Base-by-base conservation (phyloP, 768 basidiomycete species). In the Exidia glandulosa region DNA sequence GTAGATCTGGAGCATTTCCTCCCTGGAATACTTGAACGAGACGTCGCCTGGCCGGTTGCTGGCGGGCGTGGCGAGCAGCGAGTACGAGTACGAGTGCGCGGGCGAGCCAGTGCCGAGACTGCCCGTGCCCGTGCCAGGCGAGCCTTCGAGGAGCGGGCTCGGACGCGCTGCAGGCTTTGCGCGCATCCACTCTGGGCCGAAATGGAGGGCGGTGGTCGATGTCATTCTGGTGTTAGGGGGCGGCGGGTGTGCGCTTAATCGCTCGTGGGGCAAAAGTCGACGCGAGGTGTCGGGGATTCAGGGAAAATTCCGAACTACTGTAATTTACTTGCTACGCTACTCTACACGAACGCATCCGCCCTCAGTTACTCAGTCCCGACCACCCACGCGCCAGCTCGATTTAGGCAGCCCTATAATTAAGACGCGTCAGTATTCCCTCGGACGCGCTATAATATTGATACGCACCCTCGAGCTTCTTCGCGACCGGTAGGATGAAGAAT, bases 131-230 rank as follows among this genome's bases (percentile, higher is more conserved):
- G 25, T 54, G 41, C 19, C 41, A 19, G 41, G 41, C 41, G 41
- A 45, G 12, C 41, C 41, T 14, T 45, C 41, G 7, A 16, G 87
- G 78, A 56, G 81, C 79, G 57, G 71, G 77, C 63, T 78, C 84
- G 47, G 77, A 72, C 68, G 79, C 60, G 82, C 81, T 63, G 81
- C 82, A 55, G 62, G 63, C 75, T 90, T 90, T 65, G 84, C 81
- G 67, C 90, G 84, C 90, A 92, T 91, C 90, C 90, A 92, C 74
- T 92, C 90, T 54, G 90, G 90, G 68, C 88, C 90, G 77, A 92
- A 92, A 71, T 91, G 90, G 83, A 92, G 87, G 30, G 66, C 61
- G 12, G 88, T 85, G 30, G 80, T 78, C 63, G 87, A 62, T 14
- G 41, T 45, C 41, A 45, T 45, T 14, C 23, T 45, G 41, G 41